These are phyloP conservation scores for Polychytrium aggregatum DNA, from an alignment of 192 early-diverging fungal species.

Conservation along the genomic window DNA sequence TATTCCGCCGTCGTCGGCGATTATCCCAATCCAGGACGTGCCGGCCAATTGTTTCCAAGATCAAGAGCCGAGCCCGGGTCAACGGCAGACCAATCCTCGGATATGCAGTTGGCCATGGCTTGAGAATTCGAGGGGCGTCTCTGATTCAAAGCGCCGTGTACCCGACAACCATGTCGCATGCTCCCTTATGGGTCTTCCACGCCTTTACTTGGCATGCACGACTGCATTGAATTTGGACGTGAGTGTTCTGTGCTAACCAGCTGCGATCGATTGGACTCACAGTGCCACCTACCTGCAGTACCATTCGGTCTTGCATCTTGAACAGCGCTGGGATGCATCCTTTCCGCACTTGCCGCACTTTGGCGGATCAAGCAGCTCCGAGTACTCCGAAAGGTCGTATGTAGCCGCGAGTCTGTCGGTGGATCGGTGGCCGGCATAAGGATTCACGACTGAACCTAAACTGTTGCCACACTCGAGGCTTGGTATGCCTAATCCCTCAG, in stretches of 20 bases:
- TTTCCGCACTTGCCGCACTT: constrained; percentile 32
- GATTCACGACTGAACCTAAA: no score
- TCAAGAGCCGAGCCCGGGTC: no score
- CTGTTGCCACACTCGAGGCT: no score
- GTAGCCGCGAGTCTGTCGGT: constrained; percentile 16
- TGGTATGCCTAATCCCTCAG: no score
- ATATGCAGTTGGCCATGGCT: no score
- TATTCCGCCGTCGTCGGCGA: no score
- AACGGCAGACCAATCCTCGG: no score
- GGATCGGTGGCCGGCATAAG: not conserved
- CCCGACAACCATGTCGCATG: constrained; percentile 23
- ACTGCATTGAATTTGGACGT: constrained; percentile 2
- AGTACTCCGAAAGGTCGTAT: constrained; percentile 27
- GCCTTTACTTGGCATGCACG: constrained; percentile 22
- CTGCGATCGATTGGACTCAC: not conserved
- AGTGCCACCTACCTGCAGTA: constrained; percentile 29
- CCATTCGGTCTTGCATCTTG: constrained; percentile 39
- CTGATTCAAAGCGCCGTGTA: no score
- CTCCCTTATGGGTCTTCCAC: constrained; percentile 22
- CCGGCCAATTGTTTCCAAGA: no score
- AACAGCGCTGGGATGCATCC: constrained; percentile 31
- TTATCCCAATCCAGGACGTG: no score
- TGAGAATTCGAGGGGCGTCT: no score
- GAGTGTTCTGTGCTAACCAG: not conserved
- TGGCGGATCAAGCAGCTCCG: constrained; percentile 26